Percentiles rank a stretch among this genome's conserved stretches.
Evolutionary conservation across 805 yeast genomes (phyloP).

Genomic region (Saturnispora gosingensis): DNA sequence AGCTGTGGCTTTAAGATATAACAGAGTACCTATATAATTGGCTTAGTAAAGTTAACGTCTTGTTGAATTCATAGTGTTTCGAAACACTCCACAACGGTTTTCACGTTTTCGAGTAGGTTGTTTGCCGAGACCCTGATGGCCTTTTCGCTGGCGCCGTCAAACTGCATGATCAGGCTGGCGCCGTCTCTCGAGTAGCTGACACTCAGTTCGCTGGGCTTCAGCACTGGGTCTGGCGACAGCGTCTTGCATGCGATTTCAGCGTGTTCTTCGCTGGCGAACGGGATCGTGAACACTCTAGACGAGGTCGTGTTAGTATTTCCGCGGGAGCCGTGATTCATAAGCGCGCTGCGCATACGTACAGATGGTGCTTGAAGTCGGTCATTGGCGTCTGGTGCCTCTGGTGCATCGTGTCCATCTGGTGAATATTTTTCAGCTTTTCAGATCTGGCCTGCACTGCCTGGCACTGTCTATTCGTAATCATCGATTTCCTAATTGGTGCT

Average conservation of each 20-base stretch:
- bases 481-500: background rate
- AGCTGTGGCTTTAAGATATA: background rate
- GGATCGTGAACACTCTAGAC: constrained; percentile 41
- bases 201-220: constrained; percentile 56
- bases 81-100: constrained; percentile 70
- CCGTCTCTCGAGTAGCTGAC: constrained; percentile 35
- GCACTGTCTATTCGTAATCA: too few species aligned
- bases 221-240: constrained; percentile 70
- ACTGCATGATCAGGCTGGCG: constrained; percentile 33
- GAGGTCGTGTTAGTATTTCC: background rate
- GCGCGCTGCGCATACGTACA: background rate
- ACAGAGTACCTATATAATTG: background rate
- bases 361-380: background rate
- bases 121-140: constrained; percentile 79
- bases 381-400: background rate
- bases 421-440: background rate
- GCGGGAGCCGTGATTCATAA: too few species aligned
- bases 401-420: background rate
- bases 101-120: constrained; percentile 65
- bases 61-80: constrained; percentile 41
- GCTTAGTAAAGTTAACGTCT: background rate
- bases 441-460: background rate
- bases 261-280: constrained; percentile 50
- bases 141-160: constrained; percentile 60
- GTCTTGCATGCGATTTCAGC: constrained; percentile 56